Percentiles rank a stretch among this genome's conserved stretches.
phyloP scores from a whole-genome alignment of 2,329 filamentous ascomycete species.

The Fusarium subtropicale region DNA sequence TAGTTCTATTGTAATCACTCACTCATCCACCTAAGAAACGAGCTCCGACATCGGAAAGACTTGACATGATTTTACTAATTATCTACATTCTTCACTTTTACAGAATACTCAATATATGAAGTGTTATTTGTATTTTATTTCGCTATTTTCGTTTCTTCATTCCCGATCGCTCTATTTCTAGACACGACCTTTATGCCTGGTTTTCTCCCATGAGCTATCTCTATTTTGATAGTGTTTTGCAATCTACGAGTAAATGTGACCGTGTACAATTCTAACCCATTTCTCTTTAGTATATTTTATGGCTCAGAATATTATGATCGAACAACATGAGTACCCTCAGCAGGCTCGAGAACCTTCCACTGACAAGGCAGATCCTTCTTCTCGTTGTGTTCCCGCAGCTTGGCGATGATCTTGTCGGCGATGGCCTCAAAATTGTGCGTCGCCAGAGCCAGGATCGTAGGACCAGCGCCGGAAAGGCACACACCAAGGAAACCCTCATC shows the following conservation, averaged over 20 bases:
- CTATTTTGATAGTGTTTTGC: not conserved
- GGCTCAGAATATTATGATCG: constrained; percentile 43
- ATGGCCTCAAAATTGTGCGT: constrained; percentile 91
- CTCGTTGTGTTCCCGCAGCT: constrained; percentile 71
- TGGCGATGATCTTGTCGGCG: constrained; percentile 79
- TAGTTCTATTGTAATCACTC: too few species aligned
- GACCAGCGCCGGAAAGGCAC: constrained; percentile 93
- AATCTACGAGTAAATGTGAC: constrained; percentile 17
- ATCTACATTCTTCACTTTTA: too few species aligned
- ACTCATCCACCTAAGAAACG: not conserved
- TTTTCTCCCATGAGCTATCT: not conserved
- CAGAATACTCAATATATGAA: not conserved
- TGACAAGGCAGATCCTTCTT: constrained; percentile 78
- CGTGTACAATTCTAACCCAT: too few species aligned
- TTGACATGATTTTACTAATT: not conserved
- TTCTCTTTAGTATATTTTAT: not conserved
- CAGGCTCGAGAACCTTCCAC: constrained; percentile 90
- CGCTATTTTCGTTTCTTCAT: constrained; percentile 18
- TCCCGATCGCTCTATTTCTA: not conserved
- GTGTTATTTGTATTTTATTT: not conserved
- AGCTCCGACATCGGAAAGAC: not conserved
- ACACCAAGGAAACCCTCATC: constrained; percentile 93
- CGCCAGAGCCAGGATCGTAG: constrained; percentile 92
- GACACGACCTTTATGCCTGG: not conserved
- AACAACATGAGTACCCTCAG: constrained; percentile 72